Evolutionary conservation across 2,329 filamentous ascomycete species (phyloP).

Genomic region (Grosmannia penicillata): DNA sequence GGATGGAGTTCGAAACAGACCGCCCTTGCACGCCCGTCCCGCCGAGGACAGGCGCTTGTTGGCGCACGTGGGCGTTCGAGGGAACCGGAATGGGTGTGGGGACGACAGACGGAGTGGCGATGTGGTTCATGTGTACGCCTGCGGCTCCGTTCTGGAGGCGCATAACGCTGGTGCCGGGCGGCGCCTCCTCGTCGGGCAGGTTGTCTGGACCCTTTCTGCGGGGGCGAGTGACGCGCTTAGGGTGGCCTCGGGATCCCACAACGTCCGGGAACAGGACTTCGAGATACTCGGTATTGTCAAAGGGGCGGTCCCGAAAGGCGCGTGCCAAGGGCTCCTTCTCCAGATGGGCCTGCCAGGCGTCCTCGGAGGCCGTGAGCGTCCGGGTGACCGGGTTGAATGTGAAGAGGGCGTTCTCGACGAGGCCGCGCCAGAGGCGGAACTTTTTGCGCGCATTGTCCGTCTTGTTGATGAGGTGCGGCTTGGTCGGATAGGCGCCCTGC

Average conservation of each 20-base stretch:
- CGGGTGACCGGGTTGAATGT: slow-evolving; percentile 33
- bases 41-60: slow-evolving; percentile 3
- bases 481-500: slow-evolving; percentile 42
- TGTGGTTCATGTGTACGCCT: not conserved
- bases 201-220: slow-evolving; percentile 33
- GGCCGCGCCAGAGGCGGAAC: slow-evolving; percentile 44
- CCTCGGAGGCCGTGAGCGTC: slow-evolving; percentile 40
- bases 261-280: slow-evolving; percentile 46
- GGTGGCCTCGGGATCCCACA: slow-evolving; percentile 42
- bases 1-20: not conserved
- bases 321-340: slow-evolving; percentile 45
- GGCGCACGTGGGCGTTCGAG: slow-evolving; percentile 1
- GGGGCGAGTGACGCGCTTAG: slow-evolving; percentile 43
- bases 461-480: slow-evolving; percentile 48
- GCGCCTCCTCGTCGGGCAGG: slow-evolving; percentile 24
- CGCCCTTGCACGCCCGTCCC: not conserved
- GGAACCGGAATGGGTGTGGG: slow-evolving; percentile 10
- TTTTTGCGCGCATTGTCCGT: slow-evolving; percentile 48
- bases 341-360: slow-evolving; percentile 41
- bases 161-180: slow-evolving; percentile 31
- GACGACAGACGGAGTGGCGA: slow-evolving; percentile 11
- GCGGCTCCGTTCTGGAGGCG: slow-evolving; percentile 21
- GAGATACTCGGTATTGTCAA: slow-evolving; percentile 47
- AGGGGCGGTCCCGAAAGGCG: slow-evolving; percentile 39
- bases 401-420: slow-evolving; percentile 43